These are phyloP conservation scores for Sambucus nigra DNA, from an alignment of 129 eudicot species.

Conservation along the genomic window DNA sequence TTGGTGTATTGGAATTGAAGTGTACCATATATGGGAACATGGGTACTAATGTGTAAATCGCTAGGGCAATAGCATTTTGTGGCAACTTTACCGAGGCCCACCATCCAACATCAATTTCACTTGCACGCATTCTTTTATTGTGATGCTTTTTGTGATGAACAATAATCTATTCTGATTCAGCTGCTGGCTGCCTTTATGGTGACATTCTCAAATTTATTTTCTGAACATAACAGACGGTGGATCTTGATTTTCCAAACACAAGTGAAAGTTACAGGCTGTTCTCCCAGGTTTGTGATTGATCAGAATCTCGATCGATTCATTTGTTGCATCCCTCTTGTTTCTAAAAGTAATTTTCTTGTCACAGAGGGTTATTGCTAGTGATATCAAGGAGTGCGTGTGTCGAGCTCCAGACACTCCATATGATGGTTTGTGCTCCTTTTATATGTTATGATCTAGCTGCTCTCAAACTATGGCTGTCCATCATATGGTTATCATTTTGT, in stretches of 20 bases:
- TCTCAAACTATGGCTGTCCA: background rate
- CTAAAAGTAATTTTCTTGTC: constrained; percentile 3
- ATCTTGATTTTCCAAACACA: constrained; percentile 79
- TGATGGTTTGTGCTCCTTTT: constrained; percentile 52
- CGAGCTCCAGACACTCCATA: constrained; percentile 99
- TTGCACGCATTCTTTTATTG: background rate
- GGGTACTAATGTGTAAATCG: too few relatives aligned
- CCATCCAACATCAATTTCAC: background rate
- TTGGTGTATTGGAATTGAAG: too few relatives aligned
- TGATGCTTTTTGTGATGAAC: background rate
- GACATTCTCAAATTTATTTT: constrained; percentile 4
- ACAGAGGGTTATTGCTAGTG: constrained; percentile 89
- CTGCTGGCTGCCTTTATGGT: background rate
- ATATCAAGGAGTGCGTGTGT: constrained; percentile 96
- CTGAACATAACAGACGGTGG: constrained; percentile 48
- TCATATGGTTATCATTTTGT: background rate
- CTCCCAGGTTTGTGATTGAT: constrained; percentile 59
- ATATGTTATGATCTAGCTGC: background rate
- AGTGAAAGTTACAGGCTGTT: constrained; percentile 89
- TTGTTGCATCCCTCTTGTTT: constrained; percentile 9
- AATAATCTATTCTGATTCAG: background rate
- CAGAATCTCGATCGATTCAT: background rate
- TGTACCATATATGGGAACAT: too few relatives aligned
- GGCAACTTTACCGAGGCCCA: background rate
- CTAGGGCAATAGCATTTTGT: background rate